Evolutionary conservation across 805 yeast genomes (phyloP).

Genomic region (Scheffersomyces spartinae): DNA sequence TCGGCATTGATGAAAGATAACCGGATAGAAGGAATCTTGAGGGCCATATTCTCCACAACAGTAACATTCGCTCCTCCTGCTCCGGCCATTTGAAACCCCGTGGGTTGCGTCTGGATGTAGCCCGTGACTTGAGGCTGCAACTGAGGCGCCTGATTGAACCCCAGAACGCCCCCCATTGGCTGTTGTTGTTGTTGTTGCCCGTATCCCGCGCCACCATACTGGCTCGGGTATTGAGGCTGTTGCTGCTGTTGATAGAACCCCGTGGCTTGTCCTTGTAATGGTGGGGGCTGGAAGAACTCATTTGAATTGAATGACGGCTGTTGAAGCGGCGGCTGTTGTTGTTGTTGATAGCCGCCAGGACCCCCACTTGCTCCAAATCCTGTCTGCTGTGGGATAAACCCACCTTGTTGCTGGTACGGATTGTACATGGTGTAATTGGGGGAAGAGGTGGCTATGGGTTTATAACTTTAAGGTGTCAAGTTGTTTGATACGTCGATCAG

Average conservation of each 20-base stretch:
- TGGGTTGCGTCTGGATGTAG: conserved; percentile 29
- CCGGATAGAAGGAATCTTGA: conserved; percentile 66
- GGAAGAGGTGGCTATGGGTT: too few relatives aligned
- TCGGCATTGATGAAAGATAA: conserved; percentile 73
- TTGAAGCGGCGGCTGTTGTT: conserved; percentile 7
- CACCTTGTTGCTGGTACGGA: too few relatives aligned
- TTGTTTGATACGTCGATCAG: too few relatives aligned
- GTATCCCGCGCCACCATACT: too few relatives aligned
- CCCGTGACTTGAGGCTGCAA: conserved; percentile 26
- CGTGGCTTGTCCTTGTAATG: conserved; percentile 31
- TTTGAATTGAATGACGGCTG: conserved; percentile 3
- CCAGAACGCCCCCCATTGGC: conserved; percentile 9
- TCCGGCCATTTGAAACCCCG: conserved; percentile 33
- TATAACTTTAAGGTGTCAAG: too few relatives aligned
- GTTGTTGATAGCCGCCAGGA: conserved; percentile 10
- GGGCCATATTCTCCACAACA: conserved; percentile 40
- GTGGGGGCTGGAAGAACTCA: conserved; percentile 5
- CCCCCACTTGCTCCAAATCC: too few relatives aligned
- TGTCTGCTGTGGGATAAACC: too few relatives aligned
- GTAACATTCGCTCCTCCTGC: too few relatives aligned
- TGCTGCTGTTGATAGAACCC: conserved; percentile 31
- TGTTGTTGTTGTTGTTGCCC: conserved; percentile 9
- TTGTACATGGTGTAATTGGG: too few relatives aligned
- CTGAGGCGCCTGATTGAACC: conserved; percentile 7
- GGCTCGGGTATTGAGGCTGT: conserved; percentile 20